These are phyloP conservation scores for Cucurbita argyrosperma DNA, from an alignment of 306 rosid species.

Conservation along the genomic window DNA sequence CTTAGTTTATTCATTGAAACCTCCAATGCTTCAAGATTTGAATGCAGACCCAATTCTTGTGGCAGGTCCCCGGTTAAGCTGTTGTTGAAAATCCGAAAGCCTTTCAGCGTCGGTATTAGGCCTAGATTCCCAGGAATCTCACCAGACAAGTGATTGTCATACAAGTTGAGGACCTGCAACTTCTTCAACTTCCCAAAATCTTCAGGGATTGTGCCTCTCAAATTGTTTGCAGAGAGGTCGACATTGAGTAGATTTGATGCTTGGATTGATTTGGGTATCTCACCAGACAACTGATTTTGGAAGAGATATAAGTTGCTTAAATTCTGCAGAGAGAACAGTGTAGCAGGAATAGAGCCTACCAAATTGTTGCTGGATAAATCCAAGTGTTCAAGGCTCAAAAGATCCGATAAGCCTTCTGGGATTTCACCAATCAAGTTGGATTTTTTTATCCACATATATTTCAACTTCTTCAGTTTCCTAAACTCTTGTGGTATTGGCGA, in stretches of 20 bases:
- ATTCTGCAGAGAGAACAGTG: conserved; percentile 32
- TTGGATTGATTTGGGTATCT: conserved; percentile 32
- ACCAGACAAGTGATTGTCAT: conserved; percentile 37
- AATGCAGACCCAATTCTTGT: conserved; percentile 45
- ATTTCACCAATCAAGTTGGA: conserved; percentile 45
- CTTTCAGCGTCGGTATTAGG: conserved; percentile 18
- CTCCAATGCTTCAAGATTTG: conserved; percentile 45
- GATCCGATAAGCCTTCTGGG: conserved; percentile 28
- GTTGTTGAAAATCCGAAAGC: conserved; percentile 37
- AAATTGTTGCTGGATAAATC: conserved; percentile 38
- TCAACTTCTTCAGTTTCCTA: conserved; percentile 36
- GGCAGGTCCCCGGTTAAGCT: conserved; percentile 67
- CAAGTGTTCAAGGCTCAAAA: conserved; percentile 31
- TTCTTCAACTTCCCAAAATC: conserved; percentile 37
- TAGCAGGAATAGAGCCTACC: conserved; percentile 43
- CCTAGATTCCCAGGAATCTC: conserved; percentile 50
- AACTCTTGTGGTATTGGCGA: conserved; percentile 40
- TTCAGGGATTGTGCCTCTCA: conserved; percentile 47
- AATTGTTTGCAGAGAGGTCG: conserved; percentile 46
- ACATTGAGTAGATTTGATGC: conserved; percentile 23
- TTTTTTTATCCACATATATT: conserved; percentile 18
- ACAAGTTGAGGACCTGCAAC: conserved; percentile 27
- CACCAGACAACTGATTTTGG: conserved; percentile 40
- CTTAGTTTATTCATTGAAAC: conserved; percentile 41
- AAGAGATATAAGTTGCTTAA: conserved; percentile 27